Percentiles rank a stretch among this genome's conserved stretches.
Conservation (phyloP, 805 yeast species). For the Candida yuanshanica region DNA sequence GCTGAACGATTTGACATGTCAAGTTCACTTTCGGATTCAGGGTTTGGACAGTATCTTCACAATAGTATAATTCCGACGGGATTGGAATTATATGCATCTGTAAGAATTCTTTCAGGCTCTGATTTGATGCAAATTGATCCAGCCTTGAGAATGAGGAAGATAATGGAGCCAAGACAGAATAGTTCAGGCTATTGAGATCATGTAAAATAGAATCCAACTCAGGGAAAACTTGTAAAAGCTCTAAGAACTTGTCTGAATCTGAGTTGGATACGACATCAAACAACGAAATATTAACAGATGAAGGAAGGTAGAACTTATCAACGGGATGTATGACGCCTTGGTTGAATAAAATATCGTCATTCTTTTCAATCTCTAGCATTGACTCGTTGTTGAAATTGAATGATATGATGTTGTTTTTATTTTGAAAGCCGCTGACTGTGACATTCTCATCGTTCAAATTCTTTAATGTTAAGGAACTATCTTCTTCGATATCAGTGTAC, state of each 20-base stretch:
- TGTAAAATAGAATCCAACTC: conserved; percentile 33
- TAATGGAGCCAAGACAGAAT: conserved; percentile 72
- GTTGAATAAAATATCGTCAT: conserved; percentile 65
- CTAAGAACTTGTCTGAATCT: conserved; percentile 39
- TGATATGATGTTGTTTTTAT: conserved; percentile 15
- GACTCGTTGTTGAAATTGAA: conserved; percentile 20
- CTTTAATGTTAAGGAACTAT: conserved; percentile 18
- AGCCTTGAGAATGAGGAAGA: conserved; percentile 48
- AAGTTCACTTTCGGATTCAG: conserved; percentile 39
- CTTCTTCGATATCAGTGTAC: conserved; percentile 54
- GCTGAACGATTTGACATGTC: conserved; percentile 36
- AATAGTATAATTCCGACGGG: conserved; percentile 42
- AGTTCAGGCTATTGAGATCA: conserved; percentile 33
- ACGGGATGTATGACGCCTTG: conserved; percentile 84
- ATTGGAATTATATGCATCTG: conserved; percentile 66
- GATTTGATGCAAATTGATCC: conserved; percentile 37
- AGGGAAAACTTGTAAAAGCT: conserved; percentile 39
- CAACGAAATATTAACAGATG: conserved; percentile 44
- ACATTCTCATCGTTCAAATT: conserved; percentile 27
- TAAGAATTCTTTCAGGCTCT: conserved; percentile 47
- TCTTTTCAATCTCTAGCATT: conserved; percentile 23
- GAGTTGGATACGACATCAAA: conserved; percentile 52
- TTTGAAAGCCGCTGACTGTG: conserved; percentile 9
- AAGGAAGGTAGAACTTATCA: conserved; percentile 51
- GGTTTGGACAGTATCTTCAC: conserved; percentile 42